Conservation (phyloP, 1,139 yeast genomes). For the Meyerozyma smithsonii region DNA sequence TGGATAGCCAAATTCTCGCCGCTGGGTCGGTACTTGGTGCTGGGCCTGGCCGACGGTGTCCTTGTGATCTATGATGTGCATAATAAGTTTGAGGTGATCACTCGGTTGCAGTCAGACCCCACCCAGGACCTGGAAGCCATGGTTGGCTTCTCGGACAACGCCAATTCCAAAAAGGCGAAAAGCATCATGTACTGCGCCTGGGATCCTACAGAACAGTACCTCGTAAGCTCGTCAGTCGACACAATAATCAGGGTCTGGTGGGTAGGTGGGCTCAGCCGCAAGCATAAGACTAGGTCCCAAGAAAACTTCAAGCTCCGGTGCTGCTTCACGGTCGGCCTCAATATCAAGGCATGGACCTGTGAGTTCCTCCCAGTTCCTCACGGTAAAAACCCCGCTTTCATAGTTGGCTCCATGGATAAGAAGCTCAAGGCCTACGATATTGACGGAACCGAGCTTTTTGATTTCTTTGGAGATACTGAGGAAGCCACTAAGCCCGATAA, state of each 20-base stretch:
- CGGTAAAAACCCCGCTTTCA: slow-evolving; percentile 44
- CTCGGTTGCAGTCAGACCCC: slow-evolving; percentile 29
- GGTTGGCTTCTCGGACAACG: slow-evolving; percentile 23
- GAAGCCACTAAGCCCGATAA: slow-evolving; percentile 30
- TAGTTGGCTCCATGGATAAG: slow-evolving; percentile 77
- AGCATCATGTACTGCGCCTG: slow-evolving; percentile 68
- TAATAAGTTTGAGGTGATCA: slow-evolving; percentile 44
- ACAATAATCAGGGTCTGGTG: slow-evolving; percentile 67
- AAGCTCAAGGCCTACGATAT: slow-evolving; percentile 60
- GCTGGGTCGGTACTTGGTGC: slow-evolving; percentile 67
- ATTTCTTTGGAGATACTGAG: slow-evolving; percentile 39
- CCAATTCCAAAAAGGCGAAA: slow-evolving; percentile 25
- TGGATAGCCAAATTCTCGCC: slow-evolving; percentile 83
- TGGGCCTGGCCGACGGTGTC: slow-evolving; percentile 69
- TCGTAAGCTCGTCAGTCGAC: slow-evolving; percentile 68
- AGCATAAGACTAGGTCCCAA: slow-evolving; percentile 23
- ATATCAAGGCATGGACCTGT: slow-evolving; percentile 55
- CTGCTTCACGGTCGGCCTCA: slow-evolving; percentile 39
- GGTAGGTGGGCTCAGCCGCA: slow-evolving; percentile 29
- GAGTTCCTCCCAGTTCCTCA: slow-evolving; percentile 57
- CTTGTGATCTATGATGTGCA: slow-evolving; percentile 64
- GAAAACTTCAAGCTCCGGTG: slow-evolving; percentile 20
- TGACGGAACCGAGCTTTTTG: slow-evolving; percentile 38
- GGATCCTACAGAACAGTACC: slow-evolving; percentile 66
- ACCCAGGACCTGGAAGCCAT: slow-evolving; percentile 26